Evolutionary conservation across 2,329 filamentous ascomycete genomes (phyloP).

Genomic region (Sporothrix phasma): DNA sequence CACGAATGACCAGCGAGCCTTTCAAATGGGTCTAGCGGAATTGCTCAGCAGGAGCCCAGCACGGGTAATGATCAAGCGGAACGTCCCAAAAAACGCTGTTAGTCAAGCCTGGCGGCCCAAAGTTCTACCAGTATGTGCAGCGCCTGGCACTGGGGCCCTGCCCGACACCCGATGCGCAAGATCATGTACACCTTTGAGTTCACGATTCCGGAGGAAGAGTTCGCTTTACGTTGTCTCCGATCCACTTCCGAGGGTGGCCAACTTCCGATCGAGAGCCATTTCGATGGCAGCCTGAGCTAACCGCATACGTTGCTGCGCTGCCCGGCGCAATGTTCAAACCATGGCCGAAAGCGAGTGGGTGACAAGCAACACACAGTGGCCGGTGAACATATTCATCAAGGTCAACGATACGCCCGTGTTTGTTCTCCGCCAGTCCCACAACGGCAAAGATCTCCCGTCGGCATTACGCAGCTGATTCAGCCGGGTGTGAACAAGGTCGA

Average conservation of each 20-base stretch:
- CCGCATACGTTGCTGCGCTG: slow-evolving; percentile 55
- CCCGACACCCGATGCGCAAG: slow-evolving; percentile 26
- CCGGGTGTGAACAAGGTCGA: slow-evolving; percentile 53
- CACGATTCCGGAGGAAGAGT: slow-evolving; percentile 29
- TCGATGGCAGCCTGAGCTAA: slow-evolving; percentile 49
- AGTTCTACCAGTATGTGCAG: slow-evolving; percentile 49
- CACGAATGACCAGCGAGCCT: slow-evolving; percentile 32
- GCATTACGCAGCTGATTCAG: slow-evolving; percentile 54
- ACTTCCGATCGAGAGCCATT: slow-evolving; percentile 31
- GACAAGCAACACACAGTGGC: slow-evolving; percentile 58
- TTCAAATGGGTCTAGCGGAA: slow-evolving; percentile 38
- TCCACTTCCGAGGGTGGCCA: slow-evolving; percentile 24
- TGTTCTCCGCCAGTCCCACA: slow-evolving; percentile 56
- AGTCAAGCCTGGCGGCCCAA: slow-evolving; percentile 21
- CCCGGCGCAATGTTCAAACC: slow-evolving; percentile 17
- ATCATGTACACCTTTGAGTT: slow-evolving; percentile 39
- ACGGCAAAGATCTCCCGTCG: slow-evolving; percentile 68
- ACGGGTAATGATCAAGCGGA: slow-evolving; percentile 27
- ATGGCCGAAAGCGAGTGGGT: slow-evolving; percentile 49
- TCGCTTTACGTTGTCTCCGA: slow-evolving; percentile 27
- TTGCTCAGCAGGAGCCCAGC: slow-evolving; percentile 39
- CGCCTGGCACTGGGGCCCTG: slow-evolving; percentile 40
- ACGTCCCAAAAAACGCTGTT: background rate
- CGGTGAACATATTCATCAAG: slow-evolving; percentile 55
- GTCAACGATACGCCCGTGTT: slow-evolving; percentile 53